Evolutionary conservation across 768 basidiomycete genomes (phyloP).

Genomic region (Tylopilus balloui): DNA sequence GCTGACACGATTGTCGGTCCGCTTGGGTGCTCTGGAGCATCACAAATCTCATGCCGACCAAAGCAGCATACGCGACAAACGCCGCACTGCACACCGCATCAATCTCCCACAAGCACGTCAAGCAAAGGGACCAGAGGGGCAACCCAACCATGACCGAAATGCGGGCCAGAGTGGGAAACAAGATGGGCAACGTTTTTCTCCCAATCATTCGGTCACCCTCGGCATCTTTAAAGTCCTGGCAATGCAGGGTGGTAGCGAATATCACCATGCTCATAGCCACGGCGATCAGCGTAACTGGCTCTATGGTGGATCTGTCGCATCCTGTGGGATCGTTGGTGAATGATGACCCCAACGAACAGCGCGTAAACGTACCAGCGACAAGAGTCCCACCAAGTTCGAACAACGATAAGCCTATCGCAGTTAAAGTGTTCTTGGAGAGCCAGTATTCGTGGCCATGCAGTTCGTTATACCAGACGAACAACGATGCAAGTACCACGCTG

Average conservation of each 20-base stretch:
- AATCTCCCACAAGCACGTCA: constrained; percentile 25
- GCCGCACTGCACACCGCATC: constrained; percentile 25
- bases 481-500: constrained; percentile 26
- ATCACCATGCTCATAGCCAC: constrained; percentile 30
- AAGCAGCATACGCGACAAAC: constrained; percentile 23
- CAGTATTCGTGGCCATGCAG: constrained; percentile 24
- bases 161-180: constrained; percentile 33
- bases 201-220: constrained; percentile 39
- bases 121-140: constrained; percentile 29
- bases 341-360: neutral
- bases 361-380: constrained; percentile 30
- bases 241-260: constrained; percentile 35
- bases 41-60: constrained; percentile 28
- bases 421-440: constrained; percentile 34
- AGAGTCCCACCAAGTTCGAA: constrained; percentile 38
- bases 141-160: constrained; percentile 24
- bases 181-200: constrained; percentile 42
- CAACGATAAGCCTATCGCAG: constrained; percentile 34
- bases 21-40: constrained; percentile 18
- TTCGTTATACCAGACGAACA: constrained; percentile 40
- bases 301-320: constrained; percentile 20
- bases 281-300: constrained; percentile 27
- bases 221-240: constrained; percentile 38
- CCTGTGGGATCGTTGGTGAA: constrained; percentile 19
- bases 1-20: constrained; percentile 26